Evolutionary conservation across 164 flowering plant species (phyloP).

Genomic region (Nymphaea thermarum): DNA sequence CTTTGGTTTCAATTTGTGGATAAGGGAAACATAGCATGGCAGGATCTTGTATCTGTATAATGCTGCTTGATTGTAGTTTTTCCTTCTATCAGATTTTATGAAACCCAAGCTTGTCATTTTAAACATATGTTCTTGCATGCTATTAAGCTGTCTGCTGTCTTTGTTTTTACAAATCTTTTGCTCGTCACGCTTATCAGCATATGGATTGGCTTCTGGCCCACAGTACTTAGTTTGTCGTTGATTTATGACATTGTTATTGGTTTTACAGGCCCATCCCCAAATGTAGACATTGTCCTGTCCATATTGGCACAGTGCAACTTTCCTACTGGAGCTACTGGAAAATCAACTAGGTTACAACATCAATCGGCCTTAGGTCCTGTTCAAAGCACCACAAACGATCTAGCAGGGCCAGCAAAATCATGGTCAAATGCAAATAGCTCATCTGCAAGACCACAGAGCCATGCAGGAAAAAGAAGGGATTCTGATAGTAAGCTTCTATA

Average conservation of each 20-base stretch:
- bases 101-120: neutral
- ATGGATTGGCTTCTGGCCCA: neutral
- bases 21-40: no score
- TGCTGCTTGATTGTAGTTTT: no score
- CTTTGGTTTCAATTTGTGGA: no score
- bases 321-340: slow-evolving; percentile 30
- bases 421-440: slow-evolving; percentile 32
- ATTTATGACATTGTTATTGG: neutral
- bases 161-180: neutral
- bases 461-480: slow-evolving; percentile 55
- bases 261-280: slow-evolving; percentile 74
- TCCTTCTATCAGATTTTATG: neutral
- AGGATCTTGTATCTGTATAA: no score
- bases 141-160: neutral
- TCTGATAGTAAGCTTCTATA: slow-evolving; percentile 34
- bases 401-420: slow-evolving; percentile 50
- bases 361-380: slow-evolving; percentile 32
- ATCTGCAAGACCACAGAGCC: slow-evolving; percentile 35
- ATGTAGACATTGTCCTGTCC: slow-evolving; percentile 75
- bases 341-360: slow-evolving; percentile 13
- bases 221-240: neutral
- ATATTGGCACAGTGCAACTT: slow-evolving; percentile 73
- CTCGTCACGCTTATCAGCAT: neutral
- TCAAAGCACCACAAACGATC: slow-evolving; percentile 44
- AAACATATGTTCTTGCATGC: neutral